Evolutionary conservation across 495 filamentous ascomycete genomes (phyloP), one percentile per base, ranked within the genome.

Genomic region (Zalerion maritima): DNA sequence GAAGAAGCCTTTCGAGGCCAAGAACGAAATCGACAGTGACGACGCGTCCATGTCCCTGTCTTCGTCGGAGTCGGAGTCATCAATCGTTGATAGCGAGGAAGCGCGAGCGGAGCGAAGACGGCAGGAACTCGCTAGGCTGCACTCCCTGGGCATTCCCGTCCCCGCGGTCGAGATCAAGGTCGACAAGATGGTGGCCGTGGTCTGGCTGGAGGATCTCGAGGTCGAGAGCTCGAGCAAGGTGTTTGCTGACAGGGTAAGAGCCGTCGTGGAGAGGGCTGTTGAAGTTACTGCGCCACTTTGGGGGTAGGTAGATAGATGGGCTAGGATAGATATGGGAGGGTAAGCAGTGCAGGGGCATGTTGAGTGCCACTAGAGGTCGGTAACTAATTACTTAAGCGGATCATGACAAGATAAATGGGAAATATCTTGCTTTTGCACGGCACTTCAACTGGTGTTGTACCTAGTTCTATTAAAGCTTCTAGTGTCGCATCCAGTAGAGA

Each of bases 161-260:
- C 91, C 89, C 0, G 89, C 87, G 0, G 59, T 97, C 2, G 71
- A 75, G 42, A 86, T 97, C 51, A 71, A 64, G 46, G 76, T 96
- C 3, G 89, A 94, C 45, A 86, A 81, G 52, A 73, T 85, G 49
- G 67, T 80, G 34, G 89, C 86, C 4, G 75, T 65, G 24, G 78
- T 97, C 5, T 94, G 83, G 85, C 63, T 97, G 18, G 87, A 96
- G 62, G 69, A 74, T 26, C 48, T 96, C 26, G 81, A 87, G 41
- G 81, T 97, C 0, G 91, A 96, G 50, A 86, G 85, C 50, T 56
- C 52, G 16, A 80, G 76, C 38, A 56, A 67, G 39, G 69, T 81
- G 26, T 61, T 91, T 46, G 67, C 66, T 33, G 81, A 91, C 46
- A 58, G 89, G 26, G 78, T 97, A 5, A 69, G 76, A 39, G 81